A percentile compares a stretch with the other conserved stretches of the same genome.
phyloP scores from a whole-genome alignment of 1,284 basidiomycete species.

The Microbotryum intermedium region DNA sequence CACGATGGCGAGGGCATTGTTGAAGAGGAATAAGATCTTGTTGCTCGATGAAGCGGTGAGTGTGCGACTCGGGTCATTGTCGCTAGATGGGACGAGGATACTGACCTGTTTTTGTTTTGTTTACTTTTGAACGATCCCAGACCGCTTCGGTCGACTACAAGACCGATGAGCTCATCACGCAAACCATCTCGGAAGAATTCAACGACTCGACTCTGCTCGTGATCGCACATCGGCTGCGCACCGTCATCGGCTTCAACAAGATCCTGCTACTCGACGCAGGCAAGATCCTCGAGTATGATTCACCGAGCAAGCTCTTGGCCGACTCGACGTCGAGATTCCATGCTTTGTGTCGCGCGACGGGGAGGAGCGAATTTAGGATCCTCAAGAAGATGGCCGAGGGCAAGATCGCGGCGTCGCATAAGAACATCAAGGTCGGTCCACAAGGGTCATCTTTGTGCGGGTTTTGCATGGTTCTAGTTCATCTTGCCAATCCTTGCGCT shows the following conservation, averaged over 20 bases:
- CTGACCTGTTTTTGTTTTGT: too few relatives aligned
- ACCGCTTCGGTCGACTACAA: conserved; percentile 59
- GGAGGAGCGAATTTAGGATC: conserved; percentile 24
- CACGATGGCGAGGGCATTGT: conserved; percentile 73
- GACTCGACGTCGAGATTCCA: conserved; percentile 28
- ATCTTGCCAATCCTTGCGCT: too few relatives aligned
- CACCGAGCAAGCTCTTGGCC: conserved; percentile 43
- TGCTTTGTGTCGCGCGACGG: conserved; percentile 23
- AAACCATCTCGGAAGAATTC: conserved; percentile 64
- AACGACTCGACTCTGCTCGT: conserved; percentile 57
- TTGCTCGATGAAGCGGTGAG: conserved; percentile 60
- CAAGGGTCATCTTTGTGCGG: too few relatives aligned
- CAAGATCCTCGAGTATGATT: conserved; percentile 45
- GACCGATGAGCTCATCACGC: conserved; percentile 64
- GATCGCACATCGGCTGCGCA: conserved; percentile 52
- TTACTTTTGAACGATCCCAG: too few relatives aligned
- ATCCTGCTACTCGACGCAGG: conserved; percentile 42
- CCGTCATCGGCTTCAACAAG: conserved; percentile 40
- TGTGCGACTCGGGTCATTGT: conserved; percentile 5
- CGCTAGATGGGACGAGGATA: too few relatives aligned
- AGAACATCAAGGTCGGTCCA: conserved; percentile 18
- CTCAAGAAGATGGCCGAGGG: conserved; percentile 23
- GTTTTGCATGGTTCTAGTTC: too few relatives aligned
- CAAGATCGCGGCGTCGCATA: conserved; percentile 17
- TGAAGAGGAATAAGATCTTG: conserved; percentile 62